Base-by-base conservation (phyloP, 495 filamentous ascomycete species). In the Chaetomidium leptoderma region DNA sequence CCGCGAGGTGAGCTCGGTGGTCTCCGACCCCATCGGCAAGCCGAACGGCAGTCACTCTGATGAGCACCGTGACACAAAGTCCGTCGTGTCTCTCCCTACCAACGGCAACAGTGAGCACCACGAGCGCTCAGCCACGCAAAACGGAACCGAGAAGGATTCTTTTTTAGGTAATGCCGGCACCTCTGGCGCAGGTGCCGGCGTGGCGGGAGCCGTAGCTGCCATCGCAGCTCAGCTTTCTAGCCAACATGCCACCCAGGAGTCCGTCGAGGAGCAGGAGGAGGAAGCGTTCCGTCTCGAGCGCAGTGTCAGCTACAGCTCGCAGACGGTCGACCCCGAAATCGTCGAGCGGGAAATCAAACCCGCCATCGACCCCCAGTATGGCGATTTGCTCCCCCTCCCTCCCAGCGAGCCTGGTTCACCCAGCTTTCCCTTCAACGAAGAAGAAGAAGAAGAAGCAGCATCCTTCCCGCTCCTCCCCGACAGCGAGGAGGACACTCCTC, bases 131-230 rank as follows among this genome's bases (percentile, higher is more conserved):
- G 52, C 29, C 60, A 47, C 63, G 24, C 53, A 70, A 49, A 68
- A 61, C 53, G 68, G 65, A 53, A 60, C 67, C 48, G 66, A 73
- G 52, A 68, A 73, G 66, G 61, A 74, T 72, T 79, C 78, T 83
- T 83, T 83, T 83, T 83, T 83, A 82, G 80, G 61, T 82, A 80
- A 76, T 74, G 77, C 79, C 80, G 80, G 70, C 74, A 81, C 75
- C 74, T 72, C 74, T 79, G 82, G 78, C 76, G 76, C 76, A 77
- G 81, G 78, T 83, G 79, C 70, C 78, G 80, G 81, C 74, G 62
- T 76, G 73, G 74, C 68, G 66, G 70, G 70, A 65, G 66, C 66
- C 71, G 73, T 47, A 58, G 74, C 69, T 58, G 70, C 72, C 55
- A 64, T 74, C 24, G 69, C 72, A 26, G 63, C 66, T 57, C 70